Conservation (phyloP, 176 grass and related monocot genomes). For the Avena eriantha region DNA sequence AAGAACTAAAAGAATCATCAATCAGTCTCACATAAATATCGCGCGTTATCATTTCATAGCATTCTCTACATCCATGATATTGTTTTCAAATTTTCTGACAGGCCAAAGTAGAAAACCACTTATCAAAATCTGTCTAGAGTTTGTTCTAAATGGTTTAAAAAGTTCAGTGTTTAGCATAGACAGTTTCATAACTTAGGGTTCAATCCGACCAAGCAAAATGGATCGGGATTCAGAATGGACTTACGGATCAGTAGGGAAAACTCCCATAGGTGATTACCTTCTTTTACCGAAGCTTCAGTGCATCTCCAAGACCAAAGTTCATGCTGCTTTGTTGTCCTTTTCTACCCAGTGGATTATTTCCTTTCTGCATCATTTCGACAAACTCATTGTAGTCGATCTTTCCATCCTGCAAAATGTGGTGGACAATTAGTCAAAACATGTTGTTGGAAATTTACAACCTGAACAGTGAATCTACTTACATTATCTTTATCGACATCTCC, state of each 20-base stretch:
- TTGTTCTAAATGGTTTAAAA: not conserved
- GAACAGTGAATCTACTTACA: constrained; percentile 42
- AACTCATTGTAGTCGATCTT: constrained; percentile 84
- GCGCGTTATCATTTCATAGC: not conserved
- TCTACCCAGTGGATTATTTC: constrained; percentile 61
- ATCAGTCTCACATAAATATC: not conserved
- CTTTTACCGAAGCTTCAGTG: constrained; percentile 68
- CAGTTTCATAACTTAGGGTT: not conserved
- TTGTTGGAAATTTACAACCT: constrained; percentile 1
- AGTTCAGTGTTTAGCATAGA: not conserved
- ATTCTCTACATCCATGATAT: not conserved
- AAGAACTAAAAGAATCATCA: not conserved
- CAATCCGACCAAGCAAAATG: not conserved
- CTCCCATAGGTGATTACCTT: constrained; percentile 36
- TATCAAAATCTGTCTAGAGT: not conserved
- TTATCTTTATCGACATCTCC: constrained; percentile 79
- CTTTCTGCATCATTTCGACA: constrained; percentile 80
- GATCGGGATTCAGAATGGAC: constrained; percentile 20
- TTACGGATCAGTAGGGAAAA: not conserved
- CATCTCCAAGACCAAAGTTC: constrained; percentile 69
- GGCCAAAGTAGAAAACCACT: not conserved
- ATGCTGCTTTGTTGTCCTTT: constrained; percentile 63
- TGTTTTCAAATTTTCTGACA: not conserved
- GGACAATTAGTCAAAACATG: constrained; percentile 19
- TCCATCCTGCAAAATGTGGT: constrained; percentile 56